Conservation (phyloP, 805 yeast species). For the Candida patagonica region DNA sequence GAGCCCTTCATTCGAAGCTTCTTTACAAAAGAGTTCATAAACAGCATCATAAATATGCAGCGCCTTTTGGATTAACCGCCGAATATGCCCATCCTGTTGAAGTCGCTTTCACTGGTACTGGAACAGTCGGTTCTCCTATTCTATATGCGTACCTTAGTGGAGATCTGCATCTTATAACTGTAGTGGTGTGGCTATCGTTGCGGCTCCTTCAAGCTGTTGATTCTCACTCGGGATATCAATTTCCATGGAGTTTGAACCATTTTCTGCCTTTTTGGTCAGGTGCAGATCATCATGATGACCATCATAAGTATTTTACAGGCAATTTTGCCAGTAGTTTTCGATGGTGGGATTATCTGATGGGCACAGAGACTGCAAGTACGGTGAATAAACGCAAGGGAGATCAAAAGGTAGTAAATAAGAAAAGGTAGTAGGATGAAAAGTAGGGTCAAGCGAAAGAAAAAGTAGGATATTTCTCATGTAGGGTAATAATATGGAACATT, state of each 20-base stretch:
- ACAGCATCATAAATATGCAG: conserved; percentile 96
- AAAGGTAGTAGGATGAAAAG: too few relatives aligned
- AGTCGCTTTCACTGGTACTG: conserved; percentile 82
- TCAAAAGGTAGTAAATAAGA: too few relatives aligned
- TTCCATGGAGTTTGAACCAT: conserved; percentile 92
- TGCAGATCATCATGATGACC: conserved; percentile 96
- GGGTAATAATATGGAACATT: too few relatives aligned
- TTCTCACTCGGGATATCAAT: conserved; percentile 96
- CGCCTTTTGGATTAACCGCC: conserved; percentile 95
- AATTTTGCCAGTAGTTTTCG: conserved; percentile 92
- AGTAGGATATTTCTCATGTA: too few relatives aligned
- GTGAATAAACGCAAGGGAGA: conserved; percentile 11
- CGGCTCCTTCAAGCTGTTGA: conserved; percentile 95
- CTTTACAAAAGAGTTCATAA: conserved; percentile 92
- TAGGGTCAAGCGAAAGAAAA: too few relatives aligned
- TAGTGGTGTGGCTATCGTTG: conserved; percentile 76
- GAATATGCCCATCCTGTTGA: conserved; percentile 97
- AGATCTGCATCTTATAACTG: conserved; percentile 79
- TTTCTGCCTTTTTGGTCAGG: conserved; percentile 97
- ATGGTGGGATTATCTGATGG: conserved; percentile 85
- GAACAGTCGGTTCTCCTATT: conserved; percentile 94
- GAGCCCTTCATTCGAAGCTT: conserved; percentile 72
- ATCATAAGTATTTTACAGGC: conserved; percentile 92
- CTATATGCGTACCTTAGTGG: conserved; percentile 68
- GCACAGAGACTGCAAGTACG: conserved; percentile 46